These are phyloP conservation scores for Penicillium sp. DNA, from an alignment of 2,329 filamentous ascomycete genomes.

Conservation along the genomic window DNA sequence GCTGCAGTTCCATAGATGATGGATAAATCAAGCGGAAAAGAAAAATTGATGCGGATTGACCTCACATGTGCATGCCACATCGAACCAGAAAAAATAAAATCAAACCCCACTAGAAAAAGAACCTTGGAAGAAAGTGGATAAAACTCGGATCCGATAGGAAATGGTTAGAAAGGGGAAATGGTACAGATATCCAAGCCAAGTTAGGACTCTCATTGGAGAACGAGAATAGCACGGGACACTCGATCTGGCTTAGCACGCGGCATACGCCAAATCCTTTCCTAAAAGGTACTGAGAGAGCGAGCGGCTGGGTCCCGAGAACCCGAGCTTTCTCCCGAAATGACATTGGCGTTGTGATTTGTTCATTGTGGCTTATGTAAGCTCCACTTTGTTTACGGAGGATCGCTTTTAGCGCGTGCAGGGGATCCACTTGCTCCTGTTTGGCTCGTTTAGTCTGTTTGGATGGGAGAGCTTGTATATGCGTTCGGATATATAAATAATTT, in stretches of 20 bases:
- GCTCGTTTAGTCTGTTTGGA: background rate
- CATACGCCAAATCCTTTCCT: background rate
- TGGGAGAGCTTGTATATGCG: background rate
- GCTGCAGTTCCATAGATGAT: background rate
- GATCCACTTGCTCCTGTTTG: background rate
- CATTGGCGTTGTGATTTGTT: background rate
- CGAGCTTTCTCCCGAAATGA: background rate
- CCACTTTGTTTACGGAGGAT: slow-evolving; percentile 6
- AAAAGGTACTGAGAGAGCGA: slow-evolving; percentile 8
- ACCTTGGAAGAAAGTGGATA: background rate
- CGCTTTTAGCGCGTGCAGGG: slow-evolving; percentile 6
- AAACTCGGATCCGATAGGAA: slow-evolving; percentile 6
- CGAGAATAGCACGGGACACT: background rate
- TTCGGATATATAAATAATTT: background rate
- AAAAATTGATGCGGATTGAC: no score
- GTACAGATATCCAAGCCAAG: background rate
- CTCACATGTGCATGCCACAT: no score
- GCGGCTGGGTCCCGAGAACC: slow-evolving; percentile 10
- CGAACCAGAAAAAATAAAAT: background rate
- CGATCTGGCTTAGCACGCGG: slow-evolving; percentile 6
- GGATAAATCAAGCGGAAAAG: background rate
- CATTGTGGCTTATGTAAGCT: background rate
- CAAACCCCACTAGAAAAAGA: background rate
- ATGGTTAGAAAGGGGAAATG: background rate
- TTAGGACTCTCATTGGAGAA: background rate